These are phyloP conservation scores for Hypomyces perniciosus DNA, from an alignment of 2,329 filamentous ascomycete species.

Conservation along the genomic window DNA sequence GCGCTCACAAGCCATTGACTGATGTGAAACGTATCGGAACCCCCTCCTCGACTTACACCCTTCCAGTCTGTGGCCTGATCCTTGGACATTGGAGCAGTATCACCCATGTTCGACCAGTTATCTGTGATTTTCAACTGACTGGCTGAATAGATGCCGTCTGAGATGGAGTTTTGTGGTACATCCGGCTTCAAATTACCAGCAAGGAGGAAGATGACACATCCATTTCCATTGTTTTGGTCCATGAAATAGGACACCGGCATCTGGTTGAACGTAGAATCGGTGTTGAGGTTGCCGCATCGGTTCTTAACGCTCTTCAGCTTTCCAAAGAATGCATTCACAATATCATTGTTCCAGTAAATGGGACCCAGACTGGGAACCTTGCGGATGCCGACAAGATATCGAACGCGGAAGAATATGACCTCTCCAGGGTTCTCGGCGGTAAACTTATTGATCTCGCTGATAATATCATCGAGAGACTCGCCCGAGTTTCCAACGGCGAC, in stretches of 20 bases:
- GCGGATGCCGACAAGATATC: conserved; percentile 35
- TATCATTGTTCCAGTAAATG: conserved; percentile 30
- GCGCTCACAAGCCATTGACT: conserved; percentile 28
- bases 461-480: conserved; percentile 35
- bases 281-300: conserved; percentile 28
- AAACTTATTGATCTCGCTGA: conserved; percentile 40
- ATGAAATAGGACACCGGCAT: conserved; percentile 24
- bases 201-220: conserved; percentile 29
- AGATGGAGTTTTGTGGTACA: conserved; percentile 19
- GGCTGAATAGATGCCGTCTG: conserved; percentile 26
- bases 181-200: conserved; percentile 18
- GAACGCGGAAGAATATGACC: conserved; percentile 41
- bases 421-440: conserved; percentile 37
- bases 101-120: conserved; percentile 25
- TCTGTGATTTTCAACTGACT: conserved; percentile 22
- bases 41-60: conserved; percentile 16
- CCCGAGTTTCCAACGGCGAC: conserved; percentile 41
- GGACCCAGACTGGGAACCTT: conserved; percentile 23
- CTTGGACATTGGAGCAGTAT: conserved; percentile 20
- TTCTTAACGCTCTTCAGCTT: conserved; percentile 36
- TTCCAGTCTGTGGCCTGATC: conserved; percentile 20
- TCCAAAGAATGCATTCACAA: conserved; percentile 38
- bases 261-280: conserved; percentile 19
- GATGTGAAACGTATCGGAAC: conserved; percentile 23
- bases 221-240: conserved; percentile 26